Evolutionary conservation across 2,329 filamentous ascomycete genomes (phyloP), one percentile per base, ranked within the genome.

Genomic region (Pseudogymnoascus sp.): DNA sequence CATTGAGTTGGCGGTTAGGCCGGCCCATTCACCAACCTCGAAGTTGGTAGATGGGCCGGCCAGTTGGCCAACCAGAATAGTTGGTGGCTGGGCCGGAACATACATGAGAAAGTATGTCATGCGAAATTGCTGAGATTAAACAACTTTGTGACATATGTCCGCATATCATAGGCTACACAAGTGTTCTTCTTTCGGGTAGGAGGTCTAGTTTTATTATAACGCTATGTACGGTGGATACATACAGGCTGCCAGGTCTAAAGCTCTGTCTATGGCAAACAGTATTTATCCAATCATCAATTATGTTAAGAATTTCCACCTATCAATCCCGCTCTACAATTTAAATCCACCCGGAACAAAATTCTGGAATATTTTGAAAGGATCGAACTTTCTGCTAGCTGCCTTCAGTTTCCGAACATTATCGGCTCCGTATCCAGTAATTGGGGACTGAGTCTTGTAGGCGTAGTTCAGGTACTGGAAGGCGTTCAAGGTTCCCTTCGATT

Each of bases 401-500:
- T 66, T 64, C 22, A 79, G 50, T 16, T 67, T 73, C 2, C 65
- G 66, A 41, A 76, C 63, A 16, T 76, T 80, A 1, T 71, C 67
- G 2, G 65, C 33, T 0, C 78, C 77, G 60, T 80, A 81, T 8
- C 73, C 68, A 0, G 65, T 14, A 18, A 81, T 68, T 1, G 77
- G 73, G 35, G 76, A 66, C 62, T 81, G 78, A 18, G 69, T 70
- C 36, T 69, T 66, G 7, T 73, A 71, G 0, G 77, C 77, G 61
- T 81, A 80, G 65, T 81, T 80, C 30, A 77, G 71, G 66, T 80
- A 79, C 11, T 59, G 28, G 58, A 57, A 66, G 11, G 18, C 18
- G 37, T 63, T 43, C 11, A 60, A 59, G 14, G 63, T 28, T 12
- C 60, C 61, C 22, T 36, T 14, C 12, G n/a, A 20, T n/a, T 41